phyloP scores from a whole-genome alignment of 1,139 yeast species.

The Kodamaea ohmeri region DNA sequence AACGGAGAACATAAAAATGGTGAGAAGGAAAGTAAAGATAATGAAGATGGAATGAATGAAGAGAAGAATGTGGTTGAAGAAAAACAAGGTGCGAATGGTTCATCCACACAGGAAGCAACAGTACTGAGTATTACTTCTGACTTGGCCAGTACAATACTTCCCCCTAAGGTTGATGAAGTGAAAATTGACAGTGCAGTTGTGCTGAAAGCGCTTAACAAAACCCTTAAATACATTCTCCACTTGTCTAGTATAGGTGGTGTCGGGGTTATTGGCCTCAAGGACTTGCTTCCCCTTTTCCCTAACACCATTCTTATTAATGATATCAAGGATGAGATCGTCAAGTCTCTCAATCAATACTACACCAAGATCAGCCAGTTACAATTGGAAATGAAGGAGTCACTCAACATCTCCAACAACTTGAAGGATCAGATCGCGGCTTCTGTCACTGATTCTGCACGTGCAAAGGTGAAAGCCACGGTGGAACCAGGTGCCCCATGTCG shows the following conservation, averaged over 20 bases:
- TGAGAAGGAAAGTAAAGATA: neutral
- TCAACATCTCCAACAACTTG: conserved; percentile 60
- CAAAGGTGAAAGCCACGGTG: conserved; percentile 43
- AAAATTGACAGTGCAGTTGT: conserved; percentile 9
- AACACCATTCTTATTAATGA: conserved; percentile 79
- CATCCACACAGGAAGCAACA: neutral
- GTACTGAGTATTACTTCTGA: conserved; percentile 11
- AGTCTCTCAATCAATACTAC: conserved; percentile 73
- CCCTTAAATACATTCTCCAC: conserved; percentile 40
- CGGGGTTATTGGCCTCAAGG: conserved; percentile 61
- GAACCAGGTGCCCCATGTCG: conserved; percentile 86
- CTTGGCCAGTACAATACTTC: conserved; percentile 10
- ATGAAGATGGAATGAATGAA: neutral
- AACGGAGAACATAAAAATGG: too few relatives aligned
- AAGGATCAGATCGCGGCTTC: conserved; percentile 55
- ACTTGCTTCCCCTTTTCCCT: conserved; percentile 79
- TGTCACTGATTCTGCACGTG: conserved; percentile 41
- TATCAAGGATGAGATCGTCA: conserved; percentile 78
- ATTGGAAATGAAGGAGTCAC: conserved; percentile 73
- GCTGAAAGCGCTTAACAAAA: conserved; percentile 24
- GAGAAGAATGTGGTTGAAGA: conserved; percentile 5
- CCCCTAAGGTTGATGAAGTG: neutral
- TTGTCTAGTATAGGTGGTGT: conserved; percentile 32
- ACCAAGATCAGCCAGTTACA: conserved; percentile 60
- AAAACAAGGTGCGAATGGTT: neutral